Base-by-base conservation (phyloP, 2,329 filamentous ascomycete genomes). In the Colletotrichum sansevieriae region DNA sequence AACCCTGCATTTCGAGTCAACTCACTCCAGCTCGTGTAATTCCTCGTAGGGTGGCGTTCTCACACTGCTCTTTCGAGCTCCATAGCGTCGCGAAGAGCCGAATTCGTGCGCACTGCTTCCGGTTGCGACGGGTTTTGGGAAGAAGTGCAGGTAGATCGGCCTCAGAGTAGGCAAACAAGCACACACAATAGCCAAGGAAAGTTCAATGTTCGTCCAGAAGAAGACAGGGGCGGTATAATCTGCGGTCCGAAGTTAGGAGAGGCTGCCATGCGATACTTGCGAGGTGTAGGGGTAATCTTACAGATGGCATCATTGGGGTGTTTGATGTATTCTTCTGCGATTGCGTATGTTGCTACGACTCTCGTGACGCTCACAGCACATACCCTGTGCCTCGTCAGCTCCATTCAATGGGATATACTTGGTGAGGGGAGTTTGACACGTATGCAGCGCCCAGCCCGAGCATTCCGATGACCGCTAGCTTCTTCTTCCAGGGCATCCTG, bases 151-250 rank as follows among this genome's bases (percentile, higher is more conserved):
- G 55, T 70, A 75, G 6, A 78, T 62, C 18, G 78, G 78, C 5
- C 79, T 75, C 2, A 81, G 71, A 6, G 79, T 80, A 0, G 80
- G 80, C 7, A 82, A 75, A 70, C 79, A 80, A 44, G 79, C 75
- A 67, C 80, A 81, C 15, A 81, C 74, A 68, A 82, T 76, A 52
- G 79, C 79, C 47, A 78, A 74, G 64, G 79, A 79, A 71, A 80
- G 77, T 68, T 82, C 80, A 65, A 81, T 76, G 60, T 80, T 76
- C 7, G 79, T 81, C 78, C 80, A 82, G 72, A 78, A 77, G 29
- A 78, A 75, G 2, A 72, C 72, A 0, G 74, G 74, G 1, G 74
- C 73, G 1, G 73, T 75, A 43, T 75, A 75, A 41, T 75, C 74
- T 75, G 20, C 2, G 5, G 18, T 5, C 3, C 2, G 8, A 59